phyloP scores from a whole-genome alignment of 106 monocot species.

The Acorus calamus region DNA sequence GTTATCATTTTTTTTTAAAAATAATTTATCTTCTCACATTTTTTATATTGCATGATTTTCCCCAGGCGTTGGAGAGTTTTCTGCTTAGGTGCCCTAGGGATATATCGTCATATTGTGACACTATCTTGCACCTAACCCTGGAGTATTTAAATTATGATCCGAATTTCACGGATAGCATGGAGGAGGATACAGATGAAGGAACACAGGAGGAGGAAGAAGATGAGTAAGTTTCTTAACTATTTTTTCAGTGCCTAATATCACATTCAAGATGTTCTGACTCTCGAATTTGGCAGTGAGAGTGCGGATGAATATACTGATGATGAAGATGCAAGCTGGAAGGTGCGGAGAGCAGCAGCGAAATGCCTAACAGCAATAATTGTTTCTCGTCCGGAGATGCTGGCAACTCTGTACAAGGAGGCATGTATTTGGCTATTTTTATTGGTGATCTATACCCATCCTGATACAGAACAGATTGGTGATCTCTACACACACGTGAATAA shows the following conservation, averaged over 20 bases:
- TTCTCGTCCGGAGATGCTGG: constrained; percentile 93
- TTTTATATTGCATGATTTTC: neutral
- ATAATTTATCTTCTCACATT: neutral
- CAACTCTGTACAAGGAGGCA: constrained; percentile 83
- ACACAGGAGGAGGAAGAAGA: constrained; percentile 84
- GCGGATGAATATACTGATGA: constrained; percentile 97
- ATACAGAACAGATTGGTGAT: too few species aligned
- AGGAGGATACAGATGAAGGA: constrained; percentile 89
- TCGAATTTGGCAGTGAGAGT: constrained; percentile 59
- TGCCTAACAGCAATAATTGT: constrained; percentile 84
- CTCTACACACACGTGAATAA: too few species aligned
- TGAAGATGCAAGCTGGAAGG: constrained; percentile 98
- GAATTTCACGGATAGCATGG: constrained; percentile 99
- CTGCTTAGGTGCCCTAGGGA: constrained; percentile 88
- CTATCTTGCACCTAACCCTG: constrained; percentile 65
- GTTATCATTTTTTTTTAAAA: neutral
- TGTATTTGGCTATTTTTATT: constrained; percentile 4
- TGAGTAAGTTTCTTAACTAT: constrained; percentile 51
- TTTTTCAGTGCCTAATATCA: neutral
- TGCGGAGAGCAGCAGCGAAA: constrained; percentile 93
- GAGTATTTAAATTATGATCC: constrained; percentile 95
- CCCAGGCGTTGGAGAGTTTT: constrained; percentile 90
- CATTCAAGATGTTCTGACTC: neutral
- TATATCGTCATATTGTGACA: constrained; percentile 72
- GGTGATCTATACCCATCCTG: too few species aligned